Base-by-base conservation (phyloP, 176 grass and related monocot genomes). In the Canna indica region DNA sequence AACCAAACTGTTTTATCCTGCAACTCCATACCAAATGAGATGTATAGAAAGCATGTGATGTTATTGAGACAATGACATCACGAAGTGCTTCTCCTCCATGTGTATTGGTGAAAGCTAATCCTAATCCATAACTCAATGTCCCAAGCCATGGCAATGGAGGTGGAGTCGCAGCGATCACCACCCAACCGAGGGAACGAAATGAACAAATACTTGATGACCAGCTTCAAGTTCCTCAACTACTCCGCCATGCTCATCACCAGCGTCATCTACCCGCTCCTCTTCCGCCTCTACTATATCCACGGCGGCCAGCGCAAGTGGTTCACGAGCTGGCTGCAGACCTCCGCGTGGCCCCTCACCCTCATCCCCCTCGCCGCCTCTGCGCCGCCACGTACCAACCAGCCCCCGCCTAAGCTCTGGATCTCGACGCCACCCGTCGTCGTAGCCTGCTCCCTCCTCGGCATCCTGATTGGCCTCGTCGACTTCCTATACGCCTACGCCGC, bases 271-370 rank as follows among this genome's bases (percentile, higher is more conserved):
- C 80, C 91, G 11, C 82, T 95, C 24, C 38, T 83, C 68, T 71
- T 95, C 56, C 87, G 84, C 69, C 74, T 86, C 44, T 91, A 95
- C 87, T 95, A 87, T 83, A 74, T 90, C 41, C 50, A 80, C 31
- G 91, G 91, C 67, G 87, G 91, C 34, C 22, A 20, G 28, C 82
- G 79, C 16, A 85, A 87, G 75, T 95, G 91, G 91, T 75, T 95
- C 63, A 81, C 84, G 3, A 85, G 85, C 59, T 76, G 74, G 8
- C 75, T 95, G 60, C 87, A 85, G 84, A 88, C 87, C 9, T 87
- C 64, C 24, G 82, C 80, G 20, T 95, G 70, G 76, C 91, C 87
- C 11, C 75, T 88, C 41, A 73, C 83, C 33, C 80, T 88, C 52
- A 44, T 83, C 47, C 87, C 91, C 5, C 85, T 90, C 72, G 16